A percentile compares a stretch with the other conserved stretches of the same genome.
Evolutionary conservation across 116 monocot species (phyloP).

Genomic region (Dioscorea cayenensis): DNA sequence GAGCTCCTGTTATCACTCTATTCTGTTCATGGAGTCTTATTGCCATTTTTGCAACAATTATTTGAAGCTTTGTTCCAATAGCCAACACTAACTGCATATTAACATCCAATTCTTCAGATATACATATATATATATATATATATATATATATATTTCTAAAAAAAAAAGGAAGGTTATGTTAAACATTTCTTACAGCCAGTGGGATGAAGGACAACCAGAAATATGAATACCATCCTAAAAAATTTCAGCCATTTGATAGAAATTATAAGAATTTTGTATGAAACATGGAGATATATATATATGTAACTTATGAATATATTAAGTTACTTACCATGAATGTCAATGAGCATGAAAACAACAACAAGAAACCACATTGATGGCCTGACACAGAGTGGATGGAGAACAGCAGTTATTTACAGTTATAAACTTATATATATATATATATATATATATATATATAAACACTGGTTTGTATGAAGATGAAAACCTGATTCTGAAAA

Average conservation of each 20-base stretch:
- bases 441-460: not conserved
- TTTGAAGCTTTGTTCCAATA: conserved; percentile 12
- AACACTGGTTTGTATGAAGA: not conserved
- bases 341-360: conserved; percentile 12
- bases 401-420: not conserved
- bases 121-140: no score
- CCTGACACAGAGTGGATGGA: not conserved
- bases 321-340: conserved; percentile 5
- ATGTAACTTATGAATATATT: not conserved
- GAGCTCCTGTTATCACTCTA: conserved; percentile 3
- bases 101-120: not conserved
- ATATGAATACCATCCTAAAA: conserved; percentile 18
- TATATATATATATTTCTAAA: no score
- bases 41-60: conserved; percentile 15
- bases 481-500: conserved; percentile 24
- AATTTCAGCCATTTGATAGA: not conserved
- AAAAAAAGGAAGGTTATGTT: not conserved
- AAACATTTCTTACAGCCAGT: conserved; percentile 1
- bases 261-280: not conserved
- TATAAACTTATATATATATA: not conserved
- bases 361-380: conserved; percentile 15
- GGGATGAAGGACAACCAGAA: conserved; percentile 19
- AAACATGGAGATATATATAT: not conserved
- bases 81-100: conserved; percentile 7
- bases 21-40: not conserved